Percentiles rank a stretch among this genome's conserved stretches.
phyloP scores from a whole-genome alignment of 345 rosid species.

The Aquilaria malaccensis region DNA sequence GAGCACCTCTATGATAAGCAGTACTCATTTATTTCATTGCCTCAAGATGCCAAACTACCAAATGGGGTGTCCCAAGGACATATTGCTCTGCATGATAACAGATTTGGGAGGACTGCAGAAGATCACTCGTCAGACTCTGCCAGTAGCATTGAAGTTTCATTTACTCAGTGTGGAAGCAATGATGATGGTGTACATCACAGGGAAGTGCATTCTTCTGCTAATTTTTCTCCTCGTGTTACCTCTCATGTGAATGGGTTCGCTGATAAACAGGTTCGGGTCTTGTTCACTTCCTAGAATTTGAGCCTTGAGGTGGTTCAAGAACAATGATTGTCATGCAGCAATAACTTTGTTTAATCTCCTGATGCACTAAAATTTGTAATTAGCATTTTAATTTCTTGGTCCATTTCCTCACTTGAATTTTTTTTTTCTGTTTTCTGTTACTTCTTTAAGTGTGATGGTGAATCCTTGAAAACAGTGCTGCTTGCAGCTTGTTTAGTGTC shows the following conservation, averaged over 20 bases:
- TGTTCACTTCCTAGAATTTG: background rate
- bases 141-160: slow-evolving; percentile 56
- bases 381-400: too few relatives aligned
- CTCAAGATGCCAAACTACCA: slow-evolving; percentile 41
- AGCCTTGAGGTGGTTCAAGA: too few relatives aligned
- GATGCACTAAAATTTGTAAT: background rate
- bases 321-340: background rate
- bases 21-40: slow-evolving; percentile 43
- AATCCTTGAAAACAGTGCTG: too few relatives aligned
- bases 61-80: slow-evolving; percentile 17
- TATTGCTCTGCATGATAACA: slow-evolving; percentile 13
- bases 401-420: too few relatives aligned
- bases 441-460: too few relatives aligned
- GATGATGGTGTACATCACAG: slow-evolving; percentile 25
- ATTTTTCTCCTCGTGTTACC: slow-evolving; percentile 33
- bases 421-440: too few relatives aligned
- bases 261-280: slow-evolving; percentile 25
- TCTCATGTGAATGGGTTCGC: slow-evolving; percentile 22
- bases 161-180: slow-evolving; percentile 31
- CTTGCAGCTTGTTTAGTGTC: too few relatives aligned
- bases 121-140: slow-evolving; percentile 56
- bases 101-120: slow-evolving; percentile 17
- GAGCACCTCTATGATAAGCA: slow-evolving; percentile 39
- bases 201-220: slow-evolving; percentile 31
- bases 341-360: background rate